Conservation (phyloP, 2,329 filamentous ascomycete species). For the Neofusicoccum umdonicola region DNA sequence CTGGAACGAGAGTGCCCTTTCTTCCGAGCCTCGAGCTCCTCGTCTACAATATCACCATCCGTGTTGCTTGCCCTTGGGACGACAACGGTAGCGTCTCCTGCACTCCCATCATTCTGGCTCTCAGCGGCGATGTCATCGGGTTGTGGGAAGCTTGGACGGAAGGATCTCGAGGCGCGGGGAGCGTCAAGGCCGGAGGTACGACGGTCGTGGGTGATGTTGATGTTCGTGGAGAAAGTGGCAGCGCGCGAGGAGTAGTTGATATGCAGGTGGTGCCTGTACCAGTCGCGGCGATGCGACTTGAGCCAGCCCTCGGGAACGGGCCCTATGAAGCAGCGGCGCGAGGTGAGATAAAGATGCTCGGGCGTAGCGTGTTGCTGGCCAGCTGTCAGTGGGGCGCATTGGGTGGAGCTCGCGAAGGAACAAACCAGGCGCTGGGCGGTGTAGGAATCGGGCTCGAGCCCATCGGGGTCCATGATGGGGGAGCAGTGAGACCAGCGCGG, state of each 20-base stretch:
- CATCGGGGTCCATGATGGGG: conserved; percentile 8
- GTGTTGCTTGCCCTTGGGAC: conserved; percentile 9
- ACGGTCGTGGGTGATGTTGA: conserved; percentile 43
- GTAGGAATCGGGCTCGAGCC: conserved; percentile 45
- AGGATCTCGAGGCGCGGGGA: conserved; percentile 38
- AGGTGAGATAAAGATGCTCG: conserved; percentile 61
- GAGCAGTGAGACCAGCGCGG: conserved; percentile 5
- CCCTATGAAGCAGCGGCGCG: conserved; percentile 62
- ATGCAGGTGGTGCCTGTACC: conserved; percentile 55
- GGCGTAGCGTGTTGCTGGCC: conserved; percentile 58
- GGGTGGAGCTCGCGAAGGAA: neutral
- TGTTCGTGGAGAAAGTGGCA: conserved; percentile 53
- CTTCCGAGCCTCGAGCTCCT: neutral
- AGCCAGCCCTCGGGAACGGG: conserved; percentile 66
- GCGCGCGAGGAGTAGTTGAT: conserved; percentile 44
- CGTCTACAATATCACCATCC: conserved; percentile 7
- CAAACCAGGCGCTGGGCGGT: conserved; percentile 49
- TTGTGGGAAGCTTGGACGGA: conserved; percentile 43
- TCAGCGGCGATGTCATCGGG: conserved; percentile 36
- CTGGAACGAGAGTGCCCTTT: neutral
- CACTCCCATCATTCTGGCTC: conserved; percentile 25
- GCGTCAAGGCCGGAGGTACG: conserved; percentile 42
- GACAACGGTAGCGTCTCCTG: neutral
- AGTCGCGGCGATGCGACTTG: conserved; percentile 60
- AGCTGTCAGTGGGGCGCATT: conserved; percentile 18